These are phyloP conservation scores for Fusarium pseudonygamai DNA, from an alignment of 2,329 filamentous ascomycete species.

Conservation along the genomic window DNA sequence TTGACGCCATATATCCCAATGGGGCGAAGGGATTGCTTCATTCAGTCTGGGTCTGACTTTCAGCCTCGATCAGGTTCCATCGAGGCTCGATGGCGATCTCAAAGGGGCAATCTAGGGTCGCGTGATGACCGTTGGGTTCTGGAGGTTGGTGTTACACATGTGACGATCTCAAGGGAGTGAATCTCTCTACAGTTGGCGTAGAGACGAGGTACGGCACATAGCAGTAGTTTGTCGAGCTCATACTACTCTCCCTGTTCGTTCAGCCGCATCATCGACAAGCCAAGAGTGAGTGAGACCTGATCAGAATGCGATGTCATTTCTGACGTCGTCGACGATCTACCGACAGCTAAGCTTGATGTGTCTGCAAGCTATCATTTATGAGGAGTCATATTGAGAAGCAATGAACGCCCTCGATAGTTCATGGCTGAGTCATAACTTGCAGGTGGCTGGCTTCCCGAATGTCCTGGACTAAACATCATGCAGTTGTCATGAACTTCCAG, in stretches of 20 bases:
- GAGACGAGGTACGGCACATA: neutral
- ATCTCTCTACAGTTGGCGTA: constrained; percentile 9
- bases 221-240: neutral
- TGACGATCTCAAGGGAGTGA: constrained; percentile 2
- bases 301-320: neutral
- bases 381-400: neutral
- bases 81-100: constrained; percentile 1
- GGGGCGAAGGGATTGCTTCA: neutral
- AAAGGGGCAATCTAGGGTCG: neutral
- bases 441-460: neutral
- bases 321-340: neutral
- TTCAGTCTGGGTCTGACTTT: neutral
- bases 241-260: neutral
- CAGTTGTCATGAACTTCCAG: neutral
- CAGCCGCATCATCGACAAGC: neutral
- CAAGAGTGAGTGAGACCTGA: neutral
- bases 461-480: neutral
- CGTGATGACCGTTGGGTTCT: neutral
- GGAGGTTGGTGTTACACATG: neutral
- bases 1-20: neutral
- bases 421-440: neutral
- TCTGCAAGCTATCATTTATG: constrained; percentile 4
- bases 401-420: neutral
- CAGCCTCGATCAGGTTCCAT: neutral
- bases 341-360: neutral